Conservation (phyloP, 2,329 filamentous ascomycete genomes). For the Fonsecaea pedrosoi region DNA sequence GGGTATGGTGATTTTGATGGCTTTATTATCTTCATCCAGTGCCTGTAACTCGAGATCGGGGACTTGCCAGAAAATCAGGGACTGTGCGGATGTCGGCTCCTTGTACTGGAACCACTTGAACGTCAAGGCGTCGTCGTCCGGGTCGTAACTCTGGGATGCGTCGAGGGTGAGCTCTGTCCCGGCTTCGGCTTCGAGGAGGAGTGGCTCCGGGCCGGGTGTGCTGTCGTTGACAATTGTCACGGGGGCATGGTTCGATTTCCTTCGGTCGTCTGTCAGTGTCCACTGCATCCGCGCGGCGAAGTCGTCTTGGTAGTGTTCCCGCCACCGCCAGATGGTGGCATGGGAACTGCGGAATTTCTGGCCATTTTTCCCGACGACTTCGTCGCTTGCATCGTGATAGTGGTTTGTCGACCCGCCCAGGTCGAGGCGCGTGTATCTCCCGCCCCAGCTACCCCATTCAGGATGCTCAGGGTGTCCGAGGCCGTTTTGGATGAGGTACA, state of each 20-base stretch:
- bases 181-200: conserved; percentile 55
- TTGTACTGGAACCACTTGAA: conserved; percentile 62
- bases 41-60: conserved; percentile 46
- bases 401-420: conserved; percentile 23
- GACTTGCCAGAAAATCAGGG: conserved; percentile 51
- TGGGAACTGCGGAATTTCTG: conserved; percentile 49
- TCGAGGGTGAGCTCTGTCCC: conserved; percentile 51
- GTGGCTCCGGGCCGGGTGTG: conserved; percentile 53
- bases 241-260: conserved; percentile 52
- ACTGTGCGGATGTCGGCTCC: conserved; percentile 53
- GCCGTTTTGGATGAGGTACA: conserved; percentile 53
- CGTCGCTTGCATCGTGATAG: conserved; percentile 47
- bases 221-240: conserved; percentile 54
- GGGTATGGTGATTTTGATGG: conserved; percentile 50
- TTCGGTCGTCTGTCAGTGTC: conserved; percentile 49
- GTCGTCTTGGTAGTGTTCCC: conserved; percentile 59
- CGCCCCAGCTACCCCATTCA: conserved; percentile 54
- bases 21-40: conserved; percentile 37
- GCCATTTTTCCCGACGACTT: conserved; percentile 46
- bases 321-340: conserved; percentile 62
- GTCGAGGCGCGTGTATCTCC: conserved; percentile 46
- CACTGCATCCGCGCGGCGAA: conserved; percentile 58
- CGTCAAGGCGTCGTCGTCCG: conserved; percentile 52
- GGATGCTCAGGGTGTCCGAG: conserved; percentile 49
- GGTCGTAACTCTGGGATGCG: conserved; percentile 53